A percentile compares a stretch with the other conserved stretches of the same genome.
These are phyloP conservation scores for Gracilaria domingensis DNA, from an alignment of 23 red algal genomes.

Conservation along the genomic window DNA sequence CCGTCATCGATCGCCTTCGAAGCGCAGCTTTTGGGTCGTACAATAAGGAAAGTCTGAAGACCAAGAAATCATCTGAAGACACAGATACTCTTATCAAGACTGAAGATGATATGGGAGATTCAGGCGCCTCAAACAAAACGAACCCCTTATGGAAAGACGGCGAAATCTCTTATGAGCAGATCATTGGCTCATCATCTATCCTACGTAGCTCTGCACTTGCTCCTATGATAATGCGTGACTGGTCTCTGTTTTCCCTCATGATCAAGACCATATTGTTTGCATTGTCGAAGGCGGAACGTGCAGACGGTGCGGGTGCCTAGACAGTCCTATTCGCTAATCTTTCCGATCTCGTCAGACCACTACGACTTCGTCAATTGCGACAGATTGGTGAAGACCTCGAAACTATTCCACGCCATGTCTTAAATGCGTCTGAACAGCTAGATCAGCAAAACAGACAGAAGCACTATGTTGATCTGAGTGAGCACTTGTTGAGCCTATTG, in stretches of 20 bases:
- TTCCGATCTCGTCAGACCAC: conserved; percentile 64
- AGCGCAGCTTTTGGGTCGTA: conserved; percentile 26
- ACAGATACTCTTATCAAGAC: conserved; percentile 10
- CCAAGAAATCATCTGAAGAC: not conserved
- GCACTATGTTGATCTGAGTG: conserved; percentile 41
- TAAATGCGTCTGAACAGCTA: conserved; percentile 4
- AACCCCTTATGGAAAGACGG: not conserved
- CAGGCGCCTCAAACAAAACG: not conserved
- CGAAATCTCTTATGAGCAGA: conserved; percentile 70
- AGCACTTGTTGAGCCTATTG: conserved; percentile 29
- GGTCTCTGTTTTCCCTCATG: conserved; percentile 58
- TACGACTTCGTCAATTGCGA: conserved; percentile 49
- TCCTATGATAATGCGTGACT: conserved; percentile 81
- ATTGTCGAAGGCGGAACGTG: conserved; percentile 72
- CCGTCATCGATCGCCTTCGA: conserved; percentile 38
- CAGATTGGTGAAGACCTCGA: conserved; percentile 37
- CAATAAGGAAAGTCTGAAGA: not conserved
- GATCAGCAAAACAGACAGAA: conserved; percentile 21
- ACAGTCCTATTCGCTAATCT: conserved; percentile 72
- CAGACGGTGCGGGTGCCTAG: conserved; percentile 70
- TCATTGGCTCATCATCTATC: conserved; percentile 78
- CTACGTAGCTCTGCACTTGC: conserved; percentile 66
- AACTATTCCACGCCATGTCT: not conserved
- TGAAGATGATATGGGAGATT: not conserved
- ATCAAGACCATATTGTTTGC: conserved; percentile 50